Evolutionary conservation across 768 basidiomycete genomes (phyloP).

Genomic region (Strobilomyces dryophilus): DNA sequence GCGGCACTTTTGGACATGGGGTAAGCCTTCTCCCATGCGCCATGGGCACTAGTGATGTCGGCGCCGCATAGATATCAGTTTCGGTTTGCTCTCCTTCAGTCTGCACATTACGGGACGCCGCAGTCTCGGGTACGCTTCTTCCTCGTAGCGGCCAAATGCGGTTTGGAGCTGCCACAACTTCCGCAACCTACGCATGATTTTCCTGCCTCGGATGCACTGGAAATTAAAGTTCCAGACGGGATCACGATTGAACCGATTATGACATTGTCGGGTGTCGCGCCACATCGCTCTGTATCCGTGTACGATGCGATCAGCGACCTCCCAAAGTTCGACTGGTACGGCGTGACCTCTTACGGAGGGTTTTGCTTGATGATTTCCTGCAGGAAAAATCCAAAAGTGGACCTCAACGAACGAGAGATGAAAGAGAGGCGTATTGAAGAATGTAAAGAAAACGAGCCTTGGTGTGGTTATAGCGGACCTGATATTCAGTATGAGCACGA

Average conservation of each 20-base stretch:
- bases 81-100: conserved; percentile 41
- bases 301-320: conserved; percentile 75
- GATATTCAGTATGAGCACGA: conserved; percentile 31
- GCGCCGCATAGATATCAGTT: conserved; percentile 38
- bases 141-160: conserved; percentile 38
- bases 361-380: not conserved
- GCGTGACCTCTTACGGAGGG: not conserved
- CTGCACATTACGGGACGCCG: conserved; percentile 45
- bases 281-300: conserved; percentile 55
- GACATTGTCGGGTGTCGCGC: conserved; percentile 46
- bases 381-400: conserved; percentile 24
- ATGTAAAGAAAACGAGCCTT: conserved; percentile 33
- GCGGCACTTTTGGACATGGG: conserved; percentile 61
- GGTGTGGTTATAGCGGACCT: conserved; percentile 31
- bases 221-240: conserved; percentile 48
- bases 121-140: conserved; percentile 48
- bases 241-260: conserved; percentile 40
- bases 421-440: conserved; percentile 28
- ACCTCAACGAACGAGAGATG: conserved; percentile 11
- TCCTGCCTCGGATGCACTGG: conserved; percentile 38
- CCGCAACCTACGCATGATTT: conserved; percentile 45
- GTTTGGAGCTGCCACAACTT: conserved; percentile 34
- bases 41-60: not conserved
- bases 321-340: conserved; percentile 69
- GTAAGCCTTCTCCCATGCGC: conserved; percentile 34